phyloP scores from a whole-genome alignment of 129 eudicot species.

The Helianthus annuus region DNA sequence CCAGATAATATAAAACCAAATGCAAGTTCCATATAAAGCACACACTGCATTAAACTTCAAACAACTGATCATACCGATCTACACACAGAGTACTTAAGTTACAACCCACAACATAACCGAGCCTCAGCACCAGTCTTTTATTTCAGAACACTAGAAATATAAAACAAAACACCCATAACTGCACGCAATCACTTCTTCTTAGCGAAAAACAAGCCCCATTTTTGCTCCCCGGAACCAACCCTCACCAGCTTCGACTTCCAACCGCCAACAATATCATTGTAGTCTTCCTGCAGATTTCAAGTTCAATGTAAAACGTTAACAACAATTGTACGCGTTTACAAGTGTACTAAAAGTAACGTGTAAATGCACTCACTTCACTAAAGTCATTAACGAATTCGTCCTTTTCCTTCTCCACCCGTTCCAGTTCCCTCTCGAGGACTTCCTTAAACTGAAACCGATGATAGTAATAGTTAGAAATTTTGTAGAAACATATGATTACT shows the following conservation, averaged over 20 bases:
- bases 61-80: slow-evolving; percentile 12
- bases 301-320: background rate
- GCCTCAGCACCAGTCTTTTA: slow-evolving; percentile 28
- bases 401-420: slow-evolving; percentile 71
- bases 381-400: slow-evolving; percentile 78
- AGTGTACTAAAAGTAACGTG: background rate
- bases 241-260: slow-evolving; percentile 88
- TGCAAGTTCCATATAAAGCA: slow-evolving; percentile 15
- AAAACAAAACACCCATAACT: background rate
- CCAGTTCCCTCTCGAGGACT: slow-evolving; percentile 78
- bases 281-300: slow-evolving; percentile 64
- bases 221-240: slow-evolving; percentile 81
- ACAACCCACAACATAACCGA: slow-evolving; percentile 20
- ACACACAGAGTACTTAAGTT: slow-evolving; percentile 23
- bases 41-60: slow-evolving; percentile 21
- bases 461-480: background rate
- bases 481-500: background rate
- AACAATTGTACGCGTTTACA: background rate
- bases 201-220: slow-evolving; percentile 88
- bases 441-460: slow-evolving; percentile 56
- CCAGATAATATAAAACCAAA: background rate
- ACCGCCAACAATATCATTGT: slow-evolving; percentile 91
- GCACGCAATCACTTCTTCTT: slow-evolving; percentile 51
- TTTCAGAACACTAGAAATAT: slow-evolving; percentile 15
- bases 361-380: slow-evolving; percentile 58